Percentiles rank a stretch among this genome's conserved stretches.
Evolutionary conservation across 2,329 filamentous ascomycete species (phyloP).

Genomic region (Colletotrichum tanaceti): DNA sequence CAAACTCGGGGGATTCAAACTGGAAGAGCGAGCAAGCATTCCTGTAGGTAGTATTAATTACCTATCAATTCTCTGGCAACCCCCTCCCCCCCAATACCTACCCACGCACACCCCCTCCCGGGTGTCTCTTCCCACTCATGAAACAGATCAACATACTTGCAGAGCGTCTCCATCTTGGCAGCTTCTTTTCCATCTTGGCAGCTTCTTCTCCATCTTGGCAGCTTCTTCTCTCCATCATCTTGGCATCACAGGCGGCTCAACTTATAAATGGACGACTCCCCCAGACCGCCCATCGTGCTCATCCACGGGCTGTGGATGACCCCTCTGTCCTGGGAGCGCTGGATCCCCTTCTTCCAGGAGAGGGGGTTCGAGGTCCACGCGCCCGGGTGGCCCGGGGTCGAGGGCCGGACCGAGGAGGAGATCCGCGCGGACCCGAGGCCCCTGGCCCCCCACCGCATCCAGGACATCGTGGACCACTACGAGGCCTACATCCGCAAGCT

Average conservation of each 20-base stretch:
- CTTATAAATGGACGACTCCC: conserved; percentile 26
- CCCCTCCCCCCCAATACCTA: no score
- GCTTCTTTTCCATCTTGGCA: no score
- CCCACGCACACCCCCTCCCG: neutral
- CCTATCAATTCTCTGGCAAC: neutral
- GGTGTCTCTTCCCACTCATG: neutral
- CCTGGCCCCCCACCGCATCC: conserved; percentile 40
- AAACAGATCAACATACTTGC: neutral
- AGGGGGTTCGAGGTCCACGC: conserved; percentile 43
- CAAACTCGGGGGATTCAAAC: neutral
- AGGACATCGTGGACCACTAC: conserved; percentile 42
- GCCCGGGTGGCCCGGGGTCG: conserved; percentile 44
- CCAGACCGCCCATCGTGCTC: conserved; percentile 40
- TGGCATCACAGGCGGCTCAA: conserved; percentile 9
- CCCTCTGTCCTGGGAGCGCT: conserved; percentile 44
- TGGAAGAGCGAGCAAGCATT: no score
- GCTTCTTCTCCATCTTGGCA: no score
- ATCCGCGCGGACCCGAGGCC: conserved; percentile 41
- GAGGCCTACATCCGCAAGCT: conserved; percentile 41
- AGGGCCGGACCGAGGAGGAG: conserved; percentile 42
- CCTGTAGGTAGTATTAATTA: no score
- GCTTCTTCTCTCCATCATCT: neutral
- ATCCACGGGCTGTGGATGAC: conserved; percentile 46
- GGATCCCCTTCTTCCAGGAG: conserved; percentile 37
- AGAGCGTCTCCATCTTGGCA: neutral